These are phyloP conservation scores for Cyberlindnera meyerae DNA, from an alignment of 805 yeast genomes.

Conservation along the genomic window DNA sequence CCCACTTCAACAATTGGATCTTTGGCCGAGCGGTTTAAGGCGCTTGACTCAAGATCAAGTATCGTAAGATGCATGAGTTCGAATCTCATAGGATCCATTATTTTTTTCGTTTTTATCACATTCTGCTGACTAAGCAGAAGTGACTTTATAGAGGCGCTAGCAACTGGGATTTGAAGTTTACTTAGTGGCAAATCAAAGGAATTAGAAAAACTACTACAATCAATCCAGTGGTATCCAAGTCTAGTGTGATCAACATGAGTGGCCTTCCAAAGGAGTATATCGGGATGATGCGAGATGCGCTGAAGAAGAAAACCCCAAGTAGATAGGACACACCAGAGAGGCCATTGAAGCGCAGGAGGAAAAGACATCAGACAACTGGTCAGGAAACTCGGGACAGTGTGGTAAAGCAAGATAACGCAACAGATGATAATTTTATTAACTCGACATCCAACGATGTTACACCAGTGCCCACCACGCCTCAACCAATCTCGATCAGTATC, in stretches of 20 bases:
- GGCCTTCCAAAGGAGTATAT: slow-evolving; percentile 21
- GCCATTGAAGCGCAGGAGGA: slow-evolving; percentile 18
- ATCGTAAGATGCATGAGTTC: slow-evolving; percentile 22
- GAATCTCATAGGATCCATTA: slow-evolving; percentile 21
- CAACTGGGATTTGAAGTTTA: too few relatives aligned
- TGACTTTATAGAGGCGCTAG: too few relatives aligned
- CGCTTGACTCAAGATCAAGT: slow-evolving; percentile 23
- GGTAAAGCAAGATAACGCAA: not conserved
- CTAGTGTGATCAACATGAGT: too few relatives aligned
- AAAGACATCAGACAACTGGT: not conserved
- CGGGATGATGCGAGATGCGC: slow-evolving; percentile 20
- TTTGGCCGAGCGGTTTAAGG: slow-evolving; percentile 24
- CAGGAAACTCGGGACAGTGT: too few relatives aligned
- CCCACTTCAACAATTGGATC: slow-evolving; percentile 9
- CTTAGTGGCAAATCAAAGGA: too few relatives aligned
- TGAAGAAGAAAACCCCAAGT: not conserved
- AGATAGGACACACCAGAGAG: not conserved
- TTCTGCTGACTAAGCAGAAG: too few relatives aligned
- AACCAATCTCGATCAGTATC: not conserved
- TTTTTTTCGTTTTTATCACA: slow-evolving; percentile 4
- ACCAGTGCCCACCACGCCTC: not conserved
- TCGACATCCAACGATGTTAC: slow-evolving; percentile 1
- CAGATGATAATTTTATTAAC: not conserved
- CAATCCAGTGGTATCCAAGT: too few relatives aligned
- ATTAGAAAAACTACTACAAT: too few relatives aligned